Percentiles rank a stretch among this genome's conserved stretches.
Conservation (phyloP, 345 rosid species). For the Raphanus raphanistrum region DNA sequence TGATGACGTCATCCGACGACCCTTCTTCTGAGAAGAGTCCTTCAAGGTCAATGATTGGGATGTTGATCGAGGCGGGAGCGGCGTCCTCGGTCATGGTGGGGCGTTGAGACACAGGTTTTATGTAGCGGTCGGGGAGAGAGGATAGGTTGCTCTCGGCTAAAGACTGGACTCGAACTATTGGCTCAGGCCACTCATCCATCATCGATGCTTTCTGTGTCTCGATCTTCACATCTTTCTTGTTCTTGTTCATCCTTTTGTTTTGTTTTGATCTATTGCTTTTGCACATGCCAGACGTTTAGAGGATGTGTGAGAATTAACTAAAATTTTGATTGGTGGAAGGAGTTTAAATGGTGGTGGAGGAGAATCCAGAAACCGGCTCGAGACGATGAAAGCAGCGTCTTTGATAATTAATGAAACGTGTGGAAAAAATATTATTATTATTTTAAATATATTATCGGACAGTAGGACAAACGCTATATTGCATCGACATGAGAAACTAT, state of each 20-base stretch:
- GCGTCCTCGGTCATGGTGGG: slow-evolving; percentile 19
- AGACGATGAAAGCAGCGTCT: slow-evolving; percentile 29
- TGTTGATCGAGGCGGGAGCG: slow-evolving; percentile 39
- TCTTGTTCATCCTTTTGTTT: slow-evolving; percentile 36
- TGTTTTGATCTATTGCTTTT: not conserved
- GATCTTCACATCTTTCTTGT: slow-evolving; percentile 30
- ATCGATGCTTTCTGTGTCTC: slow-evolving; percentile 12
- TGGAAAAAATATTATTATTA: slow-evolving; percentile 20
- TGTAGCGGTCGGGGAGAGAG: slow-evolving; percentile 63
- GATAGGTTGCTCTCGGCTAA: slow-evolving; percentile 59
- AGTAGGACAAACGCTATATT: not conserved
- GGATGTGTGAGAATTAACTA: slow-evolving; percentile 10
- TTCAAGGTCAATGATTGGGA: slow-evolving; percentile 72
- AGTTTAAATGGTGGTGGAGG: slow-evolving; percentile 34
- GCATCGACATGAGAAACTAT: slow-evolving; percentile 25
- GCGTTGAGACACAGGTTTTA: slow-evolving; percentile 52
- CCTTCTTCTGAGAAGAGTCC: slow-evolving; percentile 39
- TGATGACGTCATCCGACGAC: slow-evolving; percentile 18
- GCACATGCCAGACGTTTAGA: slow-evolving; percentile 10
- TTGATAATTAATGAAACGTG: slow-evolving; percentile 36
- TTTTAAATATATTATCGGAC: not conserved
- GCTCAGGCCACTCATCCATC: slow-evolving; percentile 87
- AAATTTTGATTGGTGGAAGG: slow-evolving; percentile 8
- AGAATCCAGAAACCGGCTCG: slow-evolving; percentile 32
- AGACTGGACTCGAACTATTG: slow-evolving; percentile 86